These are phyloP conservation scores for Apiospora pterosperma DNA, from an alignment of 2,329 filamentous ascomycete species.

Conservation along the genomic window DNA sequence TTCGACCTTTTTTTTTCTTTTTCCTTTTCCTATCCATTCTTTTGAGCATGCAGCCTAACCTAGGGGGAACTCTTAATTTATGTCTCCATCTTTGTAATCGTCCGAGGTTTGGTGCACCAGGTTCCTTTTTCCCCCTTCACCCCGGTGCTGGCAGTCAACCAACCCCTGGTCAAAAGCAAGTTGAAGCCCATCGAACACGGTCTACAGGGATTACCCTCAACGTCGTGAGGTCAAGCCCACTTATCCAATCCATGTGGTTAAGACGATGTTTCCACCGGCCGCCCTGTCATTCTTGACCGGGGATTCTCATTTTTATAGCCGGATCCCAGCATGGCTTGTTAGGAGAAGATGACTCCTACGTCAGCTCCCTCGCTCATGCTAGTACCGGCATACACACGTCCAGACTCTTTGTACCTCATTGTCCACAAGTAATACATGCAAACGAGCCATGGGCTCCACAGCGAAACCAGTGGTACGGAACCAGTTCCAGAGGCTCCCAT, in stretches of 20 bases:
- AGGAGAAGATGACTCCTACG: slow-evolving; percentile 7
- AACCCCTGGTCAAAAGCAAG: slow-evolving; percentile 7
- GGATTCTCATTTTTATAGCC: slow-evolving; percentile 1
- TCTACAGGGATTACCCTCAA: slow-evolving; percentile 4
- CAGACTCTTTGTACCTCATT: neutral
- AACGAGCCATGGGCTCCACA: slow-evolving; percentile 4
- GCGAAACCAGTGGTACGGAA: slow-evolving; percentile 6
- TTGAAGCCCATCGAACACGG: slow-evolving; percentile 5
- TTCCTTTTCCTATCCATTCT: neutral
- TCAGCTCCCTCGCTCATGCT: slow-evolving; percentile 4
- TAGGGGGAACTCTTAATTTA: slow-evolving; percentile 1
- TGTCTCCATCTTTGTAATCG: slow-evolving; percentile 2
- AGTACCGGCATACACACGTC: slow-evolving; percentile 6
- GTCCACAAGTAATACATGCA: slow-evolving; percentile 4
- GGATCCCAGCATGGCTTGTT: slow-evolving; percentile 3
- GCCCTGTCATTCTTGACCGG: slow-evolving; percentile 7
- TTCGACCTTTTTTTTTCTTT: neutral
- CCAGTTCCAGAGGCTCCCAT: slow-evolving; percentile 3
- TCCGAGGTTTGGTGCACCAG: neutral
- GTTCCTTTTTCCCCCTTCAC: neutral
- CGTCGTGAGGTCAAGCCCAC: slow-evolving; percentile 1
- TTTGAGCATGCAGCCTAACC: neutral
- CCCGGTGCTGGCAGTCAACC: neutral
- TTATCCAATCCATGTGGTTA: slow-evolving; percentile 6
- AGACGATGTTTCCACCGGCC: slow-evolving; percentile 5